Evolutionary conservation across 495 filamentous ascomycete genomes (phyloP).

Genomic region (Penicillium samsonianum): DNA sequence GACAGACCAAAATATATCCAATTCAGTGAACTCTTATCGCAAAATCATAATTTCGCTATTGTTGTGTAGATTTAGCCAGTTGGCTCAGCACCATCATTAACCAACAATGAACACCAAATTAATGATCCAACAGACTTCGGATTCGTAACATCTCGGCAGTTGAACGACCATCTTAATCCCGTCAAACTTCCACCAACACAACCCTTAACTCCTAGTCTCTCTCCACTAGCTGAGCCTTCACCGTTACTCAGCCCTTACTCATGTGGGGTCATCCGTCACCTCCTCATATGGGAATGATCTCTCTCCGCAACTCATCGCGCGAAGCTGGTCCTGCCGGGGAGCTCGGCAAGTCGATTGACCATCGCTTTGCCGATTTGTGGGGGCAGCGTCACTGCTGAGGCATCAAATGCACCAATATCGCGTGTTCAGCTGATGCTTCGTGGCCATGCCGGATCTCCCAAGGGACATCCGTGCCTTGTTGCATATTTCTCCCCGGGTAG

Average conservation of each 20-base stretch:
- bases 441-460: constrained; percentile 10
- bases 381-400: background rate
- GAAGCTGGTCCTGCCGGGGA: constrained; percentile 21
- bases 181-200: background rate
- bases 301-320: constrained; percentile 16
- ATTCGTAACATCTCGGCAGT: constrained; percentile 5
- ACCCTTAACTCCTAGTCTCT: background rate
- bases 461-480: too few relatives aligned
- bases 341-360: constrained; percentile 22
- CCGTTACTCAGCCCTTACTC: constrained; percentile 41
- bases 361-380: constrained; percentile 23
- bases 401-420: background rate
- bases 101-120: background rate
- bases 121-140: background rate
- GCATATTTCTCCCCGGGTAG: too few relatives aligned
- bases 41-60: background rate
- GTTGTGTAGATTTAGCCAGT: background rate
- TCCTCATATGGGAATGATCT: background rate
- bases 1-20: background rate
- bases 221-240: constrained; percentile 20
- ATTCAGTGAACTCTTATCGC: too few relatives aligned
- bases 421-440: constrained; percentile 10
- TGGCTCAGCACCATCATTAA: background rate
- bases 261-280: constrained; percentile 36
- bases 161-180: background rate